These are phyloP conservation scores for Umbilicus rupestris DNA, from an alignment of 164 flowering plant species.

Conservation along the genomic window DNA sequence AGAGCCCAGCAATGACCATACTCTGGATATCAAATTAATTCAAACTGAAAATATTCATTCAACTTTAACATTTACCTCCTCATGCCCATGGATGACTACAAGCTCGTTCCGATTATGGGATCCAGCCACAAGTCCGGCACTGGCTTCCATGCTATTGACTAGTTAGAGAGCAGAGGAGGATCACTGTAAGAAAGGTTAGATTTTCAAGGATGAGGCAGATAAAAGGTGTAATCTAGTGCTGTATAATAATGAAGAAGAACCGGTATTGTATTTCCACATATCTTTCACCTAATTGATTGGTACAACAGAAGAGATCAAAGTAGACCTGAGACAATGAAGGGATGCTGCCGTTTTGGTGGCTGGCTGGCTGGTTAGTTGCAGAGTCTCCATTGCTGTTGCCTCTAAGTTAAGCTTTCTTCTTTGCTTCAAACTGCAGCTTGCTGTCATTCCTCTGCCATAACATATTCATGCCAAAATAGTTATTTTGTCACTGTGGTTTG, in stretches of 20 bases:
- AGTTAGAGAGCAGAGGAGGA: not conserved
- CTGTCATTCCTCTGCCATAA: too few species aligned
- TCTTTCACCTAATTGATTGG: slow-evolving; percentile 21
- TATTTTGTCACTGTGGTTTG: not conserved
- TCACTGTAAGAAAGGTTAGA: slow-evolving; percentile 4
- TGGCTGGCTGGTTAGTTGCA: slow-evolving; percentile 55
- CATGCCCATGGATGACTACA: slow-evolving; percentile 92
- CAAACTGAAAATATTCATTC: not conserved
- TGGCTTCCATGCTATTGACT: slow-evolving; percentile 63
- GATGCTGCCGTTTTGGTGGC: slow-evolving; percentile 5
- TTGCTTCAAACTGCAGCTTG: slow-evolving; percentile 30
- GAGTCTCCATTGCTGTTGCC: slow-evolving; percentile 74
- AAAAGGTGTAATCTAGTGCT: not conserved
- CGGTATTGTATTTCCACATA: not conserved
- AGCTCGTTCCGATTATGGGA: slow-evolving; percentile 97
- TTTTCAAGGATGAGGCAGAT: slow-evolving; percentile 8
- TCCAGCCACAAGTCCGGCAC: slow-evolving; percentile 92
- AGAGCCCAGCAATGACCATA: not conserved
- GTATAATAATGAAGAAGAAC: not conserved
- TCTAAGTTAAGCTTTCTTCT: slow-evolving; percentile 54
- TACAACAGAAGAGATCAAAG: slow-evolving; percentile 1
- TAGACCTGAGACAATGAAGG: not conserved
- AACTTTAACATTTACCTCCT: slow-evolving; percentile 49
- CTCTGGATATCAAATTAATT: not conserved
- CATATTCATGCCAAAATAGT: not conserved